phyloP scores from a whole-genome alignment of 257 asterid species.

The Solanum megistacrolobum region DNA sequence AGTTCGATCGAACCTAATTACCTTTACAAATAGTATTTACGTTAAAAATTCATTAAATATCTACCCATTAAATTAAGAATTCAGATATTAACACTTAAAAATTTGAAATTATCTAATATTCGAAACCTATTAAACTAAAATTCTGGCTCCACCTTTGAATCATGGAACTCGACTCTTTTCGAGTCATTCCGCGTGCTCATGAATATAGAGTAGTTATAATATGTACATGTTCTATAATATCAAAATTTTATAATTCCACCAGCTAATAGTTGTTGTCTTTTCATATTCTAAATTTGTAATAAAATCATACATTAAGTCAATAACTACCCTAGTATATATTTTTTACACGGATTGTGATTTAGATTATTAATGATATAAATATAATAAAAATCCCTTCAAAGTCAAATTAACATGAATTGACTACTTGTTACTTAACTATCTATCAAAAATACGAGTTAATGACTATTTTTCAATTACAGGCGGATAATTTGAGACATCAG shows the following conservation, averaged over 20 bases:
- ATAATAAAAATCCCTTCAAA: neutral
- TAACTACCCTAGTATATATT: neutral
- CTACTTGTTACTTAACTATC: neutral
- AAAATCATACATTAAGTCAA: neutral
- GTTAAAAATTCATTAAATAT: neutral
- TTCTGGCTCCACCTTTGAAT: neutral
- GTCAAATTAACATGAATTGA: neutral
- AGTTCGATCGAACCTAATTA: neutral
- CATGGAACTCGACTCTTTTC: neutral
- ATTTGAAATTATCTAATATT: neutral
- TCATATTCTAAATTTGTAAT: neutral
- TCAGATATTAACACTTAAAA: neutral
- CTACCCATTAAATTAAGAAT: neutral
- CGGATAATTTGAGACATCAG: slow-evolving; percentile 63
- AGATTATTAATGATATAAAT: neutral
- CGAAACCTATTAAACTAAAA: fast-evolving
- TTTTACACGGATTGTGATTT: neutral
- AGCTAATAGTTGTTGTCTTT: neutral
- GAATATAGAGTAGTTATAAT: neutral
- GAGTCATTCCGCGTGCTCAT: neutral
- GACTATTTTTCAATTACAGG: slow-evolving; percentile 26
- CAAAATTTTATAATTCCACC: neutral
- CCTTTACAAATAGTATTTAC: neutral
- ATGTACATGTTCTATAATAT: neutral
- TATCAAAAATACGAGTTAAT: neutral